Conservation (phyloP, 108 stramenopile genomes). For the Thalassiosira profunda region DNA sequence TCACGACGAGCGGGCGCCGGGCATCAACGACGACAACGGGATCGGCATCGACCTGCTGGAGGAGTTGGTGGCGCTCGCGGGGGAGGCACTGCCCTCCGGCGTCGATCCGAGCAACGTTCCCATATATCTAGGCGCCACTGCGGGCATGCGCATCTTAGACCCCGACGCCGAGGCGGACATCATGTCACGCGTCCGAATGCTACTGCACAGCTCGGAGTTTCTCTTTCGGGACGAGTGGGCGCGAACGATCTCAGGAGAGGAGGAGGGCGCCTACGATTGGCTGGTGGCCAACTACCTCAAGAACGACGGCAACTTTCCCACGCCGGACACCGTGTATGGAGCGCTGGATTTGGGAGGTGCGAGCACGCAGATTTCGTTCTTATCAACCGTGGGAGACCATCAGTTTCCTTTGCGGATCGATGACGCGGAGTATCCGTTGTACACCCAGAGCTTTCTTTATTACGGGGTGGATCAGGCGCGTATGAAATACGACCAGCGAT, state of each 20-base stretch:
- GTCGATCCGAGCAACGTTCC: conserved; percentile 40
- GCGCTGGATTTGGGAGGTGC: conserved; percentile 95
- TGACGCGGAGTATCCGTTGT: conserved; percentile 84
- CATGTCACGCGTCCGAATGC: conserved; percentile 59
- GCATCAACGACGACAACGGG: conserved; percentile 17
- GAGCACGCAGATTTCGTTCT: conserved; percentile 89
- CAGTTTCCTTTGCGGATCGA: conserved; percentile 90
- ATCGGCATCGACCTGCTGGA: conserved; percentile 11
- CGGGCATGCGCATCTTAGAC: conserved; percentile 86
- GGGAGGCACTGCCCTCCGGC: conserved; percentile 2
- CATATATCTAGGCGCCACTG: conserved; percentile 95
- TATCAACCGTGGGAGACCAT: conserved; percentile 59
- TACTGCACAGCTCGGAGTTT: conserved; percentile 76
- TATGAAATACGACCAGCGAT: conserved; percentile 28
- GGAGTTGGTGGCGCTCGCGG: conserved; percentile 6
- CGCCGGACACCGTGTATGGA: conserved; percentile 65
- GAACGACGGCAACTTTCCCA: conserved; percentile 45
- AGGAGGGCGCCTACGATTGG: conserved; percentile 94
- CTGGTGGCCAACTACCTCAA: conserved; percentile 81
- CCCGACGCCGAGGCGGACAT: conserved; percentile 53
- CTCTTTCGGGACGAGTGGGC: conserved; percentile 79
- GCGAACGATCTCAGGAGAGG: conserved; percentile 90
- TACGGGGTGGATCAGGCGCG: conserved; percentile 86
- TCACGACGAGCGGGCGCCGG: conserved; percentile 23
- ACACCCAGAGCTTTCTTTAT: conserved; percentile 91